These are phyloP conservation scores for Penicillium sp. DNA, from an alignment of 2,329 filamentous ascomycete genomes.

Conservation along the genomic window DNA sequence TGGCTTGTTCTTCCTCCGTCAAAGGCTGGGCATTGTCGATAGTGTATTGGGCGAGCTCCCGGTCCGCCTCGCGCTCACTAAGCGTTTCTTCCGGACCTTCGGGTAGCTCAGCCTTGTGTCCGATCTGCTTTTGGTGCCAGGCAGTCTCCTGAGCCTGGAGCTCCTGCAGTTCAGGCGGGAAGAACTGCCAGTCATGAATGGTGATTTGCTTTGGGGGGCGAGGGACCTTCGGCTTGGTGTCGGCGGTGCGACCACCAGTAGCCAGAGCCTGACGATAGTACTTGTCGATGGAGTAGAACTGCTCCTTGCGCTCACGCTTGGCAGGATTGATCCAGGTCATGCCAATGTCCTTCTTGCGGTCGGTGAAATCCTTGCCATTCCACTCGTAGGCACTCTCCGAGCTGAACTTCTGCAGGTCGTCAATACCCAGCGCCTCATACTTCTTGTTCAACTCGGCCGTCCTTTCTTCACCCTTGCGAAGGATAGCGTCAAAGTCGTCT, in stretches of 20 bases:
- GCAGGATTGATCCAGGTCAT: conserved; percentile 97
- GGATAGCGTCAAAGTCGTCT: conserved; percentile 86
- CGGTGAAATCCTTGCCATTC: conserved; percentile 96
- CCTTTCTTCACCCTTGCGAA: conserved; percentile 81
- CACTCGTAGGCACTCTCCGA: conserved; percentile 98
- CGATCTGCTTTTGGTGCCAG: conserved; percentile 92
- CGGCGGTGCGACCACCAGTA: conserved; percentile 74
- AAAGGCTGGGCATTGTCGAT: conserved; percentile 89
- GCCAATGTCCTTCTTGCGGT: conserved; percentile 86
- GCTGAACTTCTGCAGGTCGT: conserved; percentile 96
- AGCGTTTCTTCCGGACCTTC: conserved; percentile 88
- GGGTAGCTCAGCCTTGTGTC: conserved; percentile 86
- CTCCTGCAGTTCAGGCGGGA: conserved; percentile 78
- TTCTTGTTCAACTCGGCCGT: conserved; percentile 89
- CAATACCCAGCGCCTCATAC: conserved; percentile 95
- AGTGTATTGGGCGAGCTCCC: conserved; percentile 82
- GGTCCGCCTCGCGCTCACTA: conserved; percentile 82
- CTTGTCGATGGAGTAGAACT: conserved; percentile 97
- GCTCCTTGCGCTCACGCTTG: conserved; percentile 97
- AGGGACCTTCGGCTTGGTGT: conserved; percentile 93
- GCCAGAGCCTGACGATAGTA: conserved; percentile 93
- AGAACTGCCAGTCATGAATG: conserved; percentile 97
- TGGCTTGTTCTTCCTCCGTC: conserved; percentile 83
- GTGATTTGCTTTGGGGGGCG: conserved; percentile 88
- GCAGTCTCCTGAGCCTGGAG: conserved; percentile 96